Evolutionary conservation across 176 grass and related monocot species (phyloP).

Genomic region (Cenchrus fungigraminus): DNA sequence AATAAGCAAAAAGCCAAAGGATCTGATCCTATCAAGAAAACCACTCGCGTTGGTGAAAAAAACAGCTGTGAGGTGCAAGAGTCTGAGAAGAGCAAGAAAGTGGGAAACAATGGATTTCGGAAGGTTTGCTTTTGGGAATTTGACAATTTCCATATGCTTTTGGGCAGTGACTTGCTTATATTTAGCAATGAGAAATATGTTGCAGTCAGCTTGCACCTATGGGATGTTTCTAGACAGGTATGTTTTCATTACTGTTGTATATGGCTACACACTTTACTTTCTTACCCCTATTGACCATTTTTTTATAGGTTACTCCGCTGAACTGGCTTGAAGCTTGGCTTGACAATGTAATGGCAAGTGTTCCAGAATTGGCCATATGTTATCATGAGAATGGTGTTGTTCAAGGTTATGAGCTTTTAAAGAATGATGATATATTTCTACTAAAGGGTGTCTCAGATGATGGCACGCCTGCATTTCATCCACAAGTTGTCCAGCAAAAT

Average conservation of each 20-base stretch:
- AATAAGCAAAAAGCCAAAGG: constrained; percentile 71
- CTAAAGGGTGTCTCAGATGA: constrained; percentile 94
- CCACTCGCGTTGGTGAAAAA: constrained; percentile 70
- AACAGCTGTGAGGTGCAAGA: constrained; percentile 75
- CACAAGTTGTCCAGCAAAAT: constrained; percentile 98
- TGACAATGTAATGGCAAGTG: constrained; percentile 97
- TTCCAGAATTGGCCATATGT: constrained; percentile 97
- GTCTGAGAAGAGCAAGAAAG: constrained; percentile 81
- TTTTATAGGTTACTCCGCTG: constrained; percentile 83
- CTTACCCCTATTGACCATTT: constrained; percentile 36
- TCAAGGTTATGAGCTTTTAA: constrained; percentile 93
- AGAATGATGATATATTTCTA: constrained; percentile 96
- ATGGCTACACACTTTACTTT: constrained; percentile 9
- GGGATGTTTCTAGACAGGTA: constrained; percentile 97
- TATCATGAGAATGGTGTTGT: constrained; percentile 98
- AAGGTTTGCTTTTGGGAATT: constrained; percentile 96
- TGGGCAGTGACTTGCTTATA: constrained; percentile 95
- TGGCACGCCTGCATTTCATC: constrained; percentile 93
- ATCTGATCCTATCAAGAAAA: constrained; percentile 60
- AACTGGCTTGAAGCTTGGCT: constrained; percentile 99
- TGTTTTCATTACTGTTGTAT: constrained; percentile 38
- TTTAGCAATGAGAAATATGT: constrained; percentile 98
- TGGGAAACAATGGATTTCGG: constrained; percentile 87
- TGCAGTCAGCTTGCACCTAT: constrained; percentile 95
- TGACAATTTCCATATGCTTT: constrained; percentile 96